Evolutionary conservation across 306 rosid species (phyloP), one percentile per base, ranked within the genome.

Genomic region (Argentina anserina): DNA sequence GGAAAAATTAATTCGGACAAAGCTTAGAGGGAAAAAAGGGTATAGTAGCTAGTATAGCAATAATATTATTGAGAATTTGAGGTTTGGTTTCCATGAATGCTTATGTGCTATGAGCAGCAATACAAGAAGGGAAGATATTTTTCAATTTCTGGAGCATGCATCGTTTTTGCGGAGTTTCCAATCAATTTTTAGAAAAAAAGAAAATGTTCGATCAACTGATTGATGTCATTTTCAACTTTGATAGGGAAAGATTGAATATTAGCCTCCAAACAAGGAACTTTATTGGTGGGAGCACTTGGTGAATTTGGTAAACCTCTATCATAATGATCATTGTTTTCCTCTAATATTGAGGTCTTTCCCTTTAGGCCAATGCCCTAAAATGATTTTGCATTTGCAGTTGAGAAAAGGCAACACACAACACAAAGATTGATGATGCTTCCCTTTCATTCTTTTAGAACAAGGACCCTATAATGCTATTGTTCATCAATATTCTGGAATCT

Each of bases 221-320:
- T 43, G 69, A 59, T 58, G 68, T 76, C 75, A 36, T 34, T 45
- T 36, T 46, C 80, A 61, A 60, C 70, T 59, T 69, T 36, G 39
- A 46, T 58, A 18, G 50, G 34, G 46, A 0, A 50, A 50, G 41
- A 39, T 69, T 7, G 63, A 46, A 15, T 60, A 34, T 58, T 55
- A 55, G 52, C 70, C 58, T 45, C 49, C 61, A 13, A 74, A 15
- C 70, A 61, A 17, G 6, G n/a, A 71, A 18, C 28, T 61, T 62
- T 62, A 46, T 47, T 49, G 63, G 74, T 70, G 73, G 72, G 60
- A 52, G 20, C 58, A 17, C 43, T 52, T 47, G 5, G 36, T 28
- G 59, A 31, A 49, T 42, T 33, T 69, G 59, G 28, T 28, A 45
- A 45, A 9, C 41, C 14, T 15, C 55, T 46, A 5, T n/a, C 14